Evolutionary conservation across 2,329 filamentous ascomycete genomes (phyloP), one percentile per base, ranked within the genome.

Genomic region (Colletotrichum higginsianum): DNA sequence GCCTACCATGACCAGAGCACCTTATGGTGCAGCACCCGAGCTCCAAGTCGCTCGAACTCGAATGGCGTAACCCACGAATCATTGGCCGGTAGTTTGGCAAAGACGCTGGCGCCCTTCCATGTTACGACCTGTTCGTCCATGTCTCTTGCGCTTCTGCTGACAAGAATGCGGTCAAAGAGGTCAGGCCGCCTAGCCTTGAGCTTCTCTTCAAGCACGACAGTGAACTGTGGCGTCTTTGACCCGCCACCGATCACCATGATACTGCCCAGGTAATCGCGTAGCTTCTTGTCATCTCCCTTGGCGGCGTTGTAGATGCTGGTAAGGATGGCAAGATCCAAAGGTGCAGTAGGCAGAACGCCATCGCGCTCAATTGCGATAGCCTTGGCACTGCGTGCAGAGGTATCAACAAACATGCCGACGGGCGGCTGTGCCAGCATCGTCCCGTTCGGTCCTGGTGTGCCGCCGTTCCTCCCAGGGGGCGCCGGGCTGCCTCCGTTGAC

Each of bases 91-190:
- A 98, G 84, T 84, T 97, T 95, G 3, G 94, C 95, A 85, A 98
- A 99, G 18, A 99, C 95, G 79, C 95, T 98, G 0, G 94, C 96
- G 4, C 96, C 96, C 87, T 99, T 99, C 96, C 96, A 99, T 11
- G 92, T 92, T 64, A 98, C 93, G n/a, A 98, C 95, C 82, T 98
- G 95, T 72, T 96, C 94, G 82, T 99, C 96, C 85, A 99, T 92
- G 77, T 99, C 96, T 77, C 96, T 88, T 0, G 96, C 96, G 87
- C 87, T 96, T 72, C 87, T 85, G 73, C 89, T 90, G 63, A 92
- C 90, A 30, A 91, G 82, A 73, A 92, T 90, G 71, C 86, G 85
- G 42, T 92, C 90, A 23, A 82, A 82, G 55, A 92, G 81, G 74
- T 92, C 90, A 4, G 89, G 89, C 53, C 89, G 83, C 61, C 92